A percentile compares a stretch with the other conserved stretches of the same genome.
Conservation (phyloP, 2,329 filamentous ascomycete genomes). For the Calycina herbarum region DNA sequence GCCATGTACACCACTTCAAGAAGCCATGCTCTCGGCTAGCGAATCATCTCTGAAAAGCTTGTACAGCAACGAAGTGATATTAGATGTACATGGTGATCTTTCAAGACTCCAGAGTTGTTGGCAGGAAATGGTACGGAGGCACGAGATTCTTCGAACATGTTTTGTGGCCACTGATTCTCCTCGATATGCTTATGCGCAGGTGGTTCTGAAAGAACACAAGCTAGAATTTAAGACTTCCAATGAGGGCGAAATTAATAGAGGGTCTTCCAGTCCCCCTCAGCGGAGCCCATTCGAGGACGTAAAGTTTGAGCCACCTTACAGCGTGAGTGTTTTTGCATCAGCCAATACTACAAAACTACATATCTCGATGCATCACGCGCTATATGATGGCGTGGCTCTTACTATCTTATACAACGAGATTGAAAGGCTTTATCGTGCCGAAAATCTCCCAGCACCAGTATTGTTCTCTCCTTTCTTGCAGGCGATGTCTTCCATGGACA, state of each 20-base stretch:
- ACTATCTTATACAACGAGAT: constrained; percentile 68
- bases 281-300: neutral
- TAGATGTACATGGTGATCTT: constrained; percentile 56
- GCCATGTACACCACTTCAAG: constrained; percentile 84
- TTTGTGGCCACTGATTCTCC: constrained; percentile 67
- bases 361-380: constrained; percentile 66
- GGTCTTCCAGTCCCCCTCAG: neutral
- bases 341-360: constrained; percentile 21
- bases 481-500: constrained; percentile 52
- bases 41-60: constrained; percentile 45
- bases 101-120: constrained; percentile 58
- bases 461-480: constrained; percentile 65
- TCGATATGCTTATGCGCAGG: constrained; percentile 67
- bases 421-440: constrained; percentile 54
- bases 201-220: constrained; percentile 56
- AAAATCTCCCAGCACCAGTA: constrained; percentile 48
- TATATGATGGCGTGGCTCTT: constrained; percentile 85
- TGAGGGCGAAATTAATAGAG: neutral
- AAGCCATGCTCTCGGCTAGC: constrained; percentile 75
- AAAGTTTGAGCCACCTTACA: constrained; percentile 32
- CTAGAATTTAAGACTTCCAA: constrained; percentile 24
- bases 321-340: constrained; percentile 22
- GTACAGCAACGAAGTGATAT: constrained; percentile 73
- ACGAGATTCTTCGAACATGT: constrained; percentile 75
- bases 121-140: constrained; percentile 60